Evolutionary conservation across 768 basidiomycete genomes (phyloP).

Genomic region (Boletus subparvulus): DNA sequence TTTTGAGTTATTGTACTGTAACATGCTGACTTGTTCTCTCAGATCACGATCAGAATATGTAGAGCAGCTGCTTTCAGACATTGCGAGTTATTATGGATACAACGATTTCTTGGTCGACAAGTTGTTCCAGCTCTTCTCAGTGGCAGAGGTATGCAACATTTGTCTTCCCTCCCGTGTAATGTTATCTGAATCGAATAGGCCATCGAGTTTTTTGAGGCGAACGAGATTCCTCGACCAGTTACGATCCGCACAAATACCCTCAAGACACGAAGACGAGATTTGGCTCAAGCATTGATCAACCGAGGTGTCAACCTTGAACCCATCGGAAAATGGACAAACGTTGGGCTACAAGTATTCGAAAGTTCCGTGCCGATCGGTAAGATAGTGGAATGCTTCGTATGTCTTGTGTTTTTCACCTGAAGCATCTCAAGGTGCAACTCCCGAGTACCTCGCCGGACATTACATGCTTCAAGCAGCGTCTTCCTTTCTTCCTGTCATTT

Average conservation of each 20-base stretch:
- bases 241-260: slow-evolving; percentile 98
- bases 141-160: slow-evolving; percentile 68
- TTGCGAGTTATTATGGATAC: slow-evolving; percentile 96
- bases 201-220: slow-evolving; percentile 97
- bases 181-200: slow-evolving; percentile 51
- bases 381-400: slow-evolving; percentile 1
- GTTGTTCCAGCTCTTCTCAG: slow-evolving; percentile 89
- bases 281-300: slow-evolving; percentile 91
- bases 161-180: background rate
- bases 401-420: background rate
- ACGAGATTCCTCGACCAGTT: slow-evolving; percentile 92
- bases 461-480: slow-evolving; percentile 99
- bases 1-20: slow-evolving; percentile 3
- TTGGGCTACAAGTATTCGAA: slow-evolving; percentile 98
- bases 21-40: slow-evolving; percentile 7
- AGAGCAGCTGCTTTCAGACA: slow-evolving; percentile 84
- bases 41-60: slow-evolving; percentile 90
- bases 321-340: slow-evolving; percentile 99
- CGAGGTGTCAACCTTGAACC: slow-evolving; percentile 97
- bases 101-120: slow-evolving; percentile 95
- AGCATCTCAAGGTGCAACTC: slow-evolving; percentile 71
- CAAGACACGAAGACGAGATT: slow-evolving; percentile 87
- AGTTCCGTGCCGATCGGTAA: slow-evolving; percentile 89
- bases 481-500: slow-evolving; percentile 98
- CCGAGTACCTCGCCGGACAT: slow-evolving; percentile 97